A percentile compares a stretch with the other conserved stretches of the same genome.
These are phyloP conservation scores for Talaromyces pinophilus DNA, from an alignment of 2,329 filamentous ascomycete genomes.

Conservation along the genomic window DNA sequence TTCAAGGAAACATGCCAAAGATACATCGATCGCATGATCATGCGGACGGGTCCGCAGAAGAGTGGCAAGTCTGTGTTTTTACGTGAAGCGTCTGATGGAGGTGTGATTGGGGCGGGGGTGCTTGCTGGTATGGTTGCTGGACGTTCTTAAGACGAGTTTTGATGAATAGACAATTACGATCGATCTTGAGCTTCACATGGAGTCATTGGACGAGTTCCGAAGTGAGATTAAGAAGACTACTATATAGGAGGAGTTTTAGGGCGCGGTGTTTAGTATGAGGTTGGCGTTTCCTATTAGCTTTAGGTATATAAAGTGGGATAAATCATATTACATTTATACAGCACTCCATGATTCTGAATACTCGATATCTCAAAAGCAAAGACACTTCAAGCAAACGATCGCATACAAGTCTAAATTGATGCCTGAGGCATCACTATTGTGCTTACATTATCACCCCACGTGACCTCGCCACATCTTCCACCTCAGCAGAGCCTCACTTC, in stretches of 20 bases:
- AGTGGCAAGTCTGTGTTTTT: constrained; percentile 54
- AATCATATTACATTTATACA: background rate
- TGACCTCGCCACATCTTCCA: background rate
- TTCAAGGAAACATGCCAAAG: constrained; percentile 69
- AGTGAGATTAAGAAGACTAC: constrained; percentile 8
- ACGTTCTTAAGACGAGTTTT: background rate
- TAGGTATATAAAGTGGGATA: constrained; percentile 14
- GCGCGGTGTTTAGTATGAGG: constrained; percentile 3
- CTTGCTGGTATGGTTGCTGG: constrained; percentile 51
- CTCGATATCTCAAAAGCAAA: too few species aligned
- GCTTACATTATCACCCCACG: background rate
- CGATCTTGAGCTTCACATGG: background rate
- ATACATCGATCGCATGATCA: constrained; percentile 62
- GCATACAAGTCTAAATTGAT: background rate
- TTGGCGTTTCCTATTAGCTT: constrained; percentile 12
- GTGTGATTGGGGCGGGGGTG: constrained; percentile 59
- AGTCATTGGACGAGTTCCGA: background rate
- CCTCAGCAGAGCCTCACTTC: background rate
- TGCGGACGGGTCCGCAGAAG: constrained; percentile 47
- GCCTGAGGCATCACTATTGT: constrained; percentile 12
- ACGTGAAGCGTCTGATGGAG: constrained; percentile 55
- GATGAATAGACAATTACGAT: background rate
- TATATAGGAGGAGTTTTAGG: constrained; percentile 16
- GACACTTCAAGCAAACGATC: too few species aligned
- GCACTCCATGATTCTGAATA: too few species aligned